These are phyloP conservation scores for Neofusicoccum ribis DNA, from an alignment of 2,329 filamentous ascomycete genomes.

Conservation along the genomic window DNA sequence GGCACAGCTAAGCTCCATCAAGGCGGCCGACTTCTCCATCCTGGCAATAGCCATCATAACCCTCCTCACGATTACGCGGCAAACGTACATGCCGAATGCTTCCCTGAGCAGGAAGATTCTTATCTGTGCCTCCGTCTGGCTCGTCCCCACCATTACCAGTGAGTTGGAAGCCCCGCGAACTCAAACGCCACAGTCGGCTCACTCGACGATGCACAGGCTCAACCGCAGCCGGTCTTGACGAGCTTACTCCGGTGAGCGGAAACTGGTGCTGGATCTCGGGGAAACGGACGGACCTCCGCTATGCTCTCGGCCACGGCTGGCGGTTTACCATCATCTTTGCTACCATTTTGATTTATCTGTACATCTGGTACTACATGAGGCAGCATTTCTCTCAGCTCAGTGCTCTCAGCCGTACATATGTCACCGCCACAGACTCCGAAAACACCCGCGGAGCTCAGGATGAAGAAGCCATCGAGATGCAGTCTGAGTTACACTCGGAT, in stretches of 20 bases:
- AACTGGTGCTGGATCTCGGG: slow-evolving; percentile 53
- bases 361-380: slow-evolving; percentile 41
- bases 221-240: slow-evolving; percentile 23
- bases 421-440: neutral
- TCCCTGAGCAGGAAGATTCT: slow-evolving; percentile 31
- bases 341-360: slow-evolving; percentile 45
- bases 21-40: slow-evolving; percentile 42
- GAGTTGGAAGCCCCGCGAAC: slow-evolving; percentile 24
- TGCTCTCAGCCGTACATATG: neutral
- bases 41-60: slow-evolving; percentile 48
- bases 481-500: neutral
- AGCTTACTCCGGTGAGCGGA: slow-evolving; percentile 43
- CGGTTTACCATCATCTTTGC: slow-evolving; percentile 45
- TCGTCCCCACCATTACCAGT: slow-evolving; percentile 43
- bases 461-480: neutral
- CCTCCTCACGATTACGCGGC: slow-evolving; percentile 42
- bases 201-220: neutral
- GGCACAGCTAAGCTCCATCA: slow-evolving; percentile 10
- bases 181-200: neutral
- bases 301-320: slow-evolving; percentile 47
- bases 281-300: slow-evolving; percentile 40
- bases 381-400: neutral
- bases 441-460: no score
- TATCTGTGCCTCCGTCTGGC: slow-evolving; percentile 43
- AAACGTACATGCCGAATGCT: slow-evolving; percentile 33